Base-by-base conservation (phyloP, 129 eudicot species). In the Erigeron canadensis region DNA sequence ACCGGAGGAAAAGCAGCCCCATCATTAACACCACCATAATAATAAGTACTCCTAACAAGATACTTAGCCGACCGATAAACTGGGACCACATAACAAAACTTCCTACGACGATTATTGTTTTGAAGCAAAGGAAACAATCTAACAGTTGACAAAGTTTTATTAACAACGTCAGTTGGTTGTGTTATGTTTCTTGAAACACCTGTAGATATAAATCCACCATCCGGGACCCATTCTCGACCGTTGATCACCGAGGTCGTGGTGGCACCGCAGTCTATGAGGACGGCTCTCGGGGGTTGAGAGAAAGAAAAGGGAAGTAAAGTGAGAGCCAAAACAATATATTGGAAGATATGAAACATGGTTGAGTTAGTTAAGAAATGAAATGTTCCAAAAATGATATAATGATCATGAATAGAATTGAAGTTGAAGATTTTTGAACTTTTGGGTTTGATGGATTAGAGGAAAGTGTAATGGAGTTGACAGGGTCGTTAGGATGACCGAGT, bases 31-130 rank as follows among this genome's bases (percentile, higher is more conserved):
- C 94, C 93, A 1, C 99, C 99, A 44, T 87, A 92, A 77, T 78
- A 94, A 70, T 94, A 94, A 6, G 89, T 86, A 1, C 96, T 90
- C 44, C 99, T 80, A 60, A 94, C 74, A 18, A 94, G 65, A 75
- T 94, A 86, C 38, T 64, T 89, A 0, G 69, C 86, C 2, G 82
- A 65, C 0, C 90, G 84, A 38, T 77, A 69, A 10, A 84, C 97
- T 0, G 93, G 96, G 4, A 94, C 82, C 5, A 69, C 86, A 69
- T 90, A 94, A 80, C 99, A 94, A 65, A 90, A 94, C 22, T 94
- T 94, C 21, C 44, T 39, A 13, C 72, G 65, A 71, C 80, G 87
- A 71, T 70, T 21, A 50, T 68, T 37, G 57, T 75, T 84, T 41
- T 74, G 74, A 8, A 58, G 58, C 1, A 79, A 72, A 11, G 99